These are phyloP conservation scores for Dissophora ornata DNA, from an alignment of 192 early-diverging fungal species.

Conservation along the genomic window DNA sequence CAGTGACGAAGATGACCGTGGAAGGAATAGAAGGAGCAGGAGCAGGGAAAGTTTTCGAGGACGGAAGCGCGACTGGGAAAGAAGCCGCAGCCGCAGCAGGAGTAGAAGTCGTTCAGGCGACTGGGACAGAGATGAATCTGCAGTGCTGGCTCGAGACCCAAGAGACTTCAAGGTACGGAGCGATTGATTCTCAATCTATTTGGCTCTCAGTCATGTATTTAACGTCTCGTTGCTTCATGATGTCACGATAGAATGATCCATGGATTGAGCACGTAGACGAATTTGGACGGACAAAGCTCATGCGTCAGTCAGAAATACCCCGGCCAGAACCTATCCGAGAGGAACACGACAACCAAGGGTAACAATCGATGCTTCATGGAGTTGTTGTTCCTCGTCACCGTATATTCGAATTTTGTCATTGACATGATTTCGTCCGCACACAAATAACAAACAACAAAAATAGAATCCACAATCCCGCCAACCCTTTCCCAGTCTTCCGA, in stretches of 20 bases:
- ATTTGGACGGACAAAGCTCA: constrained; percentile 76
- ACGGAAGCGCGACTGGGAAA: background rate
- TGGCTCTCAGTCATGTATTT: too few relatives aligned
- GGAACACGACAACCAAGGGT: constrained; percentile 5
- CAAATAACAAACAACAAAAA: too few relatives aligned
- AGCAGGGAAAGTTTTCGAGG: constrained; percentile 15
- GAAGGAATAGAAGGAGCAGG: constrained; percentile 4
- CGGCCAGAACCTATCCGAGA: constrained; percentile 3
- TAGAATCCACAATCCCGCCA: constrained; percentile 27
- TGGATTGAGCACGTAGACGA: constrained; percentile 82
- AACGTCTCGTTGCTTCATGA: background rate
- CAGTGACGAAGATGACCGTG: constrained; percentile 25
- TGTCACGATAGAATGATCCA: constrained; percentile 64
- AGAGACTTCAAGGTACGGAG: constrained; percentile 23
- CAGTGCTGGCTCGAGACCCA: constrained; percentile 15
- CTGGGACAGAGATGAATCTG: constrained; percentile 45
- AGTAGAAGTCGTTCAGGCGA: constrained; percentile 30
- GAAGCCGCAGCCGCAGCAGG: background rate
- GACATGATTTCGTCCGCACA: background rate
- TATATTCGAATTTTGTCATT: too few relatives aligned
- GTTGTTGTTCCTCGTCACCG: background rate
- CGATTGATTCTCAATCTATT: too few relatives aligned
- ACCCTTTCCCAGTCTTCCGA: constrained; percentile 38
- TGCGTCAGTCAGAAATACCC: constrained; percentile 67
- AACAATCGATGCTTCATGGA: background rate